A percentile compares a stretch with the other conserved stretches of the same genome.
Conservation (phyloP, 1,284 basidiomycete genomes). For the Boletus nobilissimus region DNA sequence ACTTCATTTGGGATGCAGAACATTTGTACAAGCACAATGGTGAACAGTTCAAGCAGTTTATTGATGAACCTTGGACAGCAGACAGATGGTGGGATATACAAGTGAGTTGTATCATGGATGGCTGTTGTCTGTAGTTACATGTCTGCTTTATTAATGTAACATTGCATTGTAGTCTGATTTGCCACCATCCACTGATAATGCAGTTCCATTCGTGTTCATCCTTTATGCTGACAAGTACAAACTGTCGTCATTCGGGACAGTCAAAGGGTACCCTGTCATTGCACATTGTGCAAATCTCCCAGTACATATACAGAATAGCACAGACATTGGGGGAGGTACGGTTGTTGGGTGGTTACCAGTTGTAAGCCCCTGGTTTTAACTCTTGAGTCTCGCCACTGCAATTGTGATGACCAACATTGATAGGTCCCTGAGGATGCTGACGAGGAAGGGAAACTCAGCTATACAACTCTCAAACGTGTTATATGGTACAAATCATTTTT, state of each 20-base stretch:
- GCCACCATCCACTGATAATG: neutral
- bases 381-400: neutral
- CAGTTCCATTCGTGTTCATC: constrained; percentile 4
- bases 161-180: neutral
- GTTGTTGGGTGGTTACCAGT: constrained; percentile 59
- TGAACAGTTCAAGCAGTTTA: constrained; percentile 34
- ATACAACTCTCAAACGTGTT: constrained; percentile 47
- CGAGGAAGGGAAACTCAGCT: constrained; percentile 44
- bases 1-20: constrained; percentile 31
- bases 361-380: constrained; percentile 36
- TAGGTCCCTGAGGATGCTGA: constrained; percentile 44
- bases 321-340: constrained; percentile 51
- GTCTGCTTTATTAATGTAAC: neutral
- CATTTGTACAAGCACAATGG: constrained; percentile 37
- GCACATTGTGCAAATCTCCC: constrained; percentile 52
- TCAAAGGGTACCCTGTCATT: constrained; percentile 57
- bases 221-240: constrained; percentile 35
- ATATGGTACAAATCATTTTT: constrained; percentile 45
- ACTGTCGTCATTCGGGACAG: constrained; percentile 35
- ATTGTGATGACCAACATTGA: constrained; percentile 2
- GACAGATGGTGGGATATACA: constrained; percentile 45
- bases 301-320: constrained; percentile 50
- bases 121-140: neutral
- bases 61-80: constrained; percentile 47
- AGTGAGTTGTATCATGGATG: constrained; percentile 29